Base-by-base conservation (phyloP, 306 rosid species). In the Cucurbita pepo region DNA sequence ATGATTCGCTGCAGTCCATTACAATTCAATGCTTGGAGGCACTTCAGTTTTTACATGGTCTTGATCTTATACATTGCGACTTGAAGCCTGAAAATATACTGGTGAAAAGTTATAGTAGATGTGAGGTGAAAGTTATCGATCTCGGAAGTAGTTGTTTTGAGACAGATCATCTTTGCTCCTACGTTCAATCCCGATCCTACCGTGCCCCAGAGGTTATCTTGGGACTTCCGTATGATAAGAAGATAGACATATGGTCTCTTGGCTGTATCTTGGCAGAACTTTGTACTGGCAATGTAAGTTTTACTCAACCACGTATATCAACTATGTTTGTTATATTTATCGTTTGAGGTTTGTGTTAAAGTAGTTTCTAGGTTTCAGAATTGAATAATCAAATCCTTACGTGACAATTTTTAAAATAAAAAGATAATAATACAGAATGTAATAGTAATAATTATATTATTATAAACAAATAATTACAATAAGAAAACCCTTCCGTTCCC, bases 191-290 rank as follows among this genome's bases (percentile, higher is more conserved):
- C 53, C 89, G 99, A 84, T 91, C 99, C 72, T 95, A 95, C 86
- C 97, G 99, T n/a, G 97, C 99, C 79, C 99, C 99, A 7, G 99
- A 95, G 88, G 99, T 95, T 84, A 91, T 95, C 67, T 80, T 95
- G 84, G 99, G 99, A 72, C 95, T 91, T 86, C 80, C 97, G 56
- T 95, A 95, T 84, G 91, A 89, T 76, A 91, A 91, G 83, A 91
- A 95, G 91, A 95, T 95, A 75, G 99, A 95, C 81, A 81, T 95
- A 71, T 95, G 99, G 99, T 95, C 99, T 65, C 99, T 95, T 82
- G 99, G 99, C 77, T 95, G 99, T 84, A 95, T 95, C 85, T 84
- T 95, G 86, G 91, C 97, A 7, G 99, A 95, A 83, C 97, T 95
- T 64, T 95, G 99, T 75, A 95, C 95, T 44, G 99, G 99, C 84